phyloP scores from a whole-genome alignment of 441 rosid species.

The Kokia cookei region DNA sequence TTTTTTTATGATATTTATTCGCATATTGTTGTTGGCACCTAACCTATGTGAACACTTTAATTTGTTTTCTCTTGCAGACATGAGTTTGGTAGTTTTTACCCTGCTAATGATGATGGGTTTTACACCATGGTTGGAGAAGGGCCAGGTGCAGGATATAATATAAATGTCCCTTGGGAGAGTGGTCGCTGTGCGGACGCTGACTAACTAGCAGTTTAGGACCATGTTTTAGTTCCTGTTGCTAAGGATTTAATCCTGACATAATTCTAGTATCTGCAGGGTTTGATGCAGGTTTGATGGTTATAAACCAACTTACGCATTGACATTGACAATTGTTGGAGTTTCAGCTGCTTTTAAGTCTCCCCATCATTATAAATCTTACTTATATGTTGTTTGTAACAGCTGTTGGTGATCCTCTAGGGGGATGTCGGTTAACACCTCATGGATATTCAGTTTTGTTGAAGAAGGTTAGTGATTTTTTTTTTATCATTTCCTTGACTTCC shows the following conservation, averaged over 20 bases:
- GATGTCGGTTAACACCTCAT: slow-evolving; percentile 78
- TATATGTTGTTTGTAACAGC: slow-evolving; percentile 45
- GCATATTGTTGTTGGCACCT: background rate
- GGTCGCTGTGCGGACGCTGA: slow-evolving; percentile 86
- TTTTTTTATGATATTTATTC: background rate
- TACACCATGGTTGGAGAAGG: slow-evolving; percentile 90
- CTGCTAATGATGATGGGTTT: slow-evolving; percentile 69
- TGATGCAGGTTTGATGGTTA: slow-evolving; percentile 75
- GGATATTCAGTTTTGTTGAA: slow-evolving; percentile 81
- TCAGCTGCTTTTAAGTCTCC: background rate
- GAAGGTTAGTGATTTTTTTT: slow-evolving; percentile 45
- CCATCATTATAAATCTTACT: background rate
- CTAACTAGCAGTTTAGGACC: slow-evolving; percentile 94
- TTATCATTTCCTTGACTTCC: background rate
- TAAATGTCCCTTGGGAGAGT: slow-evolving; percentile 97
- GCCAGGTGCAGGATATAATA: slow-evolving; percentile 86
- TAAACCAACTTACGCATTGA: background rate
- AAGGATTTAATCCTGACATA: slow-evolving; percentile 76
- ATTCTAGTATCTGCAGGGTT: slow-evolving; percentile 87
- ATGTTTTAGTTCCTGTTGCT: slow-evolving; percentile 79
- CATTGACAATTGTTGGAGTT: background rate
- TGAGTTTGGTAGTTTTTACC: slow-evolving; percentile 83
- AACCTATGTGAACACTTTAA: slow-evolving; percentile 7
- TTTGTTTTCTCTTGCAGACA: slow-evolving; percentile 50
- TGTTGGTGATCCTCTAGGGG: slow-evolving; percentile 83